Base-by-base conservation (phyloP, 2,329 filamentous ascomycete species). In the Penicillium palitans region DNA sequence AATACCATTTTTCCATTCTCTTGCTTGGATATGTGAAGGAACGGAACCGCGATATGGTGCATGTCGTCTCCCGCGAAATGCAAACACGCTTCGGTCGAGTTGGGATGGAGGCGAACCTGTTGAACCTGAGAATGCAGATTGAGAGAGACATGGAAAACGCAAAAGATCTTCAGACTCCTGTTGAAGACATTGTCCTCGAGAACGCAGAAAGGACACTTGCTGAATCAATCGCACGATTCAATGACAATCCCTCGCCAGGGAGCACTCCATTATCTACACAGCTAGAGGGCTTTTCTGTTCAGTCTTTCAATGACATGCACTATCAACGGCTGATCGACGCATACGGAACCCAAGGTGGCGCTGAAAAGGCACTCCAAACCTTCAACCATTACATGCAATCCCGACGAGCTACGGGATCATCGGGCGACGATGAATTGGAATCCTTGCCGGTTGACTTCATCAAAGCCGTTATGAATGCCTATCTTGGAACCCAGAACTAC, bases 401-500 rank as follows among this genome's bases (percentile, higher is more conserved):
- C 52, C 55, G 57, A 52, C 61, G 48, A 45, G 19, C 62, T 50
- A 25, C 55, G 8, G 29, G 29, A n/a, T 17, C 61, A 42, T 15
- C 50, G 10, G 61, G 57, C 19, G 56, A 21, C 10, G 17, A 68
- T 47, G 53, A 57, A 10, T 50, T 61, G 19, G 69, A 76, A 10
- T 61, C 72, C 1, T 75, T 83, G 17, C 84, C 87, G 0, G 74
- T 85, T 3, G 72, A 77, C 17, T 75, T 93, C 55, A 75, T 90
- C 24, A 80, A 81, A 50, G 82, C 87, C 9, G 74, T 93, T 58
- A 93, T 96, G 88, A 77, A 81, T 24, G 81, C 85, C 0, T 83
- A 90, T 68, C 76, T 85, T 44, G 77, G 80, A 52, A 82, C 87
- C 19, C 75, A 79, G 40, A 80, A 87, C 24, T 83, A 85, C 63